phyloP scores from a whole-genome alignment of 108 stramenopile genomes.

The Cyclotella cryptica region DNA sequence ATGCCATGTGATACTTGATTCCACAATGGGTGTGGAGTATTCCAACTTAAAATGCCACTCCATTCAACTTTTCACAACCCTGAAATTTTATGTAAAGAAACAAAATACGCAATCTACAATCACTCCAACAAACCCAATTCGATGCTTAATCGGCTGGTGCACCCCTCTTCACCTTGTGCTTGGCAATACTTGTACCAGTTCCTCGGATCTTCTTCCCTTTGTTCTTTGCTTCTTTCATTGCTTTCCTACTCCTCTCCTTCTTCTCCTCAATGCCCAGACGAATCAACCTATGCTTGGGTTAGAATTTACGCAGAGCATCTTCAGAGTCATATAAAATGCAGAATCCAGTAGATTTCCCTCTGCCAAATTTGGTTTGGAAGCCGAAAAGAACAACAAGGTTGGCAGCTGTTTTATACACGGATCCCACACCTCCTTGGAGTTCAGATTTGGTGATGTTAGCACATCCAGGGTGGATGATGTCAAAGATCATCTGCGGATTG shows the following conservation, averaged over 20 bases:
- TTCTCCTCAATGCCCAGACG: slow-evolving; percentile 86
- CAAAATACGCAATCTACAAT: background rate
- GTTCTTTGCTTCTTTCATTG: slow-evolving; percentile 99
- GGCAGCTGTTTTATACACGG: slow-evolving; percentile 95
- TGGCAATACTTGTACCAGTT: slow-evolving; percentile 96
- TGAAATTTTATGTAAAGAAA: too few species aligned
- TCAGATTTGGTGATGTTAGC: slow-evolving; percentile 95
- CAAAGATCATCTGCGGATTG: slow-evolving; percentile 88
- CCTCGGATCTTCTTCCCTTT: slow-evolving; percentile 98
- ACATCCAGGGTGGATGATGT: slow-evolving; percentile 97
- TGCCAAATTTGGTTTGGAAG: slow-evolving; percentile 97
- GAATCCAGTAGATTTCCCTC: slow-evolving; percentile 98
- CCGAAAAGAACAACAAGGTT: slow-evolving; percentile 91
- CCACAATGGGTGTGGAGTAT: too few species aligned
- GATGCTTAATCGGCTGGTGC: slow-evolving; percentile 76
- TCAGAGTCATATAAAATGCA: slow-evolving; percentile 97
- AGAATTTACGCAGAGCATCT: slow-evolving; percentile 95
- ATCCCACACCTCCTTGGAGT: slow-evolving; percentile 91
- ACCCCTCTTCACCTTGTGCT: slow-evolving; percentile 99
- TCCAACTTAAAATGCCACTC: too few species aligned
- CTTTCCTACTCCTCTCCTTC: slow-evolving; percentile 95
- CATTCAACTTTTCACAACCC: too few species aligned
- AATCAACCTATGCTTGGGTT: slow-evolving; percentile 96
- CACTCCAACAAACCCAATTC: background rate
- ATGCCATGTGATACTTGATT: too few species aligned